Base-by-base conservation (phyloP, 345 rosid genomes). In the Rhodomyrtus tomentosa region DNA sequence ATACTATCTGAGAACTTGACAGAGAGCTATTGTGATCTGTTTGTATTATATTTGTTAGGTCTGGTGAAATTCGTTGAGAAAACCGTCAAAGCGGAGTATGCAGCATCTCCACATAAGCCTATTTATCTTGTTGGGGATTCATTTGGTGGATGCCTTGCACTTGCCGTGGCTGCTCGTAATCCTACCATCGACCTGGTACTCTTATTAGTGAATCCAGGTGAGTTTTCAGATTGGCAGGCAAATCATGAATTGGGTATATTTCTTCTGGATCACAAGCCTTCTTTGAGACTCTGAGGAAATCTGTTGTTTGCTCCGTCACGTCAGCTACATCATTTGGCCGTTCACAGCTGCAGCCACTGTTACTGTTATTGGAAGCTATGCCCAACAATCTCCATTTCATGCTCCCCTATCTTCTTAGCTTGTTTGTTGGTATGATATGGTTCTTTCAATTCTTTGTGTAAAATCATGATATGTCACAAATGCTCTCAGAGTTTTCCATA, bases 111-210 rank as follows among this genome's bases (percentile, higher is more conserved):
- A n/a, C 84, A 90, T 56, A 93, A 90, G 88, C 99, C 99, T 25
- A 94, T 96, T 50, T 96, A 95, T 92, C 86, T 96, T 58, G 93
- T 95, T n/a, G 98, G 98, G 4, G 98, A 96, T 85, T 96, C 99
- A 56, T 89, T 95, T 84, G 99, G 99, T 90, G 98, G 97, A 86
- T 96, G 99, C 89, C 87, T 96, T 81, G 98, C 96, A 80, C 96
- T 96, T 84, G 93, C 95, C 58, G 89, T 95, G 82, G 99, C 99
- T 87, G 95, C 99, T 79, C 89, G 94, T 86, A 94, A 94, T 89
- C 95, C 95, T 54, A 76, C 82, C 51, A 74, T 95, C 84, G 99
- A 95, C 89, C 88, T 95, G 82, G 93, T 96, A 50, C 50, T 95
- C 54, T 50, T 96, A 88, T 91, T 96, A 83, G 91, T 83, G 29